A percentile compares a stretch with the other conserved stretches of the same genome.
phyloP scores from a whole-genome alignment of 2,329 filamentous ascomycete genomes.

The Diaporthe vexans region DNA sequence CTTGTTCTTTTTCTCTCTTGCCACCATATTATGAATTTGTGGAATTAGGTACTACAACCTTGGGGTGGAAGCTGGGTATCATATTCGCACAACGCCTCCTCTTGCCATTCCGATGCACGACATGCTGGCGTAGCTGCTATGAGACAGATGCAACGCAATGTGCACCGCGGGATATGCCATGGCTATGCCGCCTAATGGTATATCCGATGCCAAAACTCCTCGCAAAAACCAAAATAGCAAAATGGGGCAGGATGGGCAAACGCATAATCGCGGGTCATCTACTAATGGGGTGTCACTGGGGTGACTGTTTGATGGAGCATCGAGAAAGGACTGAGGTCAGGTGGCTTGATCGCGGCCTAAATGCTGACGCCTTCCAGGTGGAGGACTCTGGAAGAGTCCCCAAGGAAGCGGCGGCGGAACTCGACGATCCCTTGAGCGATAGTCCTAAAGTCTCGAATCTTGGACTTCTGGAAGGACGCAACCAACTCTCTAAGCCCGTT shows the following conservation, averaged over 20 bases:
- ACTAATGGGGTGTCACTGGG: slow-evolving; percentile 37
- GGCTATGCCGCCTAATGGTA: slow-evolving; percentile 24
- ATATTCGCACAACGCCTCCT: slow-evolving; percentile 38
- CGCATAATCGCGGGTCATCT: slow-evolving; percentile 29
- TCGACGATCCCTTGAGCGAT: slow-evolving; percentile 78
- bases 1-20: slow-evolving; percentile 1
- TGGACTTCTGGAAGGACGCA: slow-evolving; percentile 69
- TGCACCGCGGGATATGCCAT: neutral
- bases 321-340: neutral
- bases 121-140: slow-evolving; percentile 30
- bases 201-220: slow-evolving; percentile 29
- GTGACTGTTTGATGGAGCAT: neutral
- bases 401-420: slow-evolving; percentile 75
- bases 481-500: slow-evolving; percentile 73
- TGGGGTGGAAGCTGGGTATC: slow-evolving; percentile 39
- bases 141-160: slow-evolving; percentile 1
- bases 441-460: slow-evolving; percentile 74
- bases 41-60: slow-evolving; percentile 37
- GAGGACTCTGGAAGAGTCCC: slow-evolving; percentile 74
- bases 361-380: slow-evolving; percentile 64
- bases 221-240: slow-evolving; percentile 28
- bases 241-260: slow-evolving; percentile 32
- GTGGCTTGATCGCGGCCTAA: slow-evolving; percentile 25
- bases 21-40: slow-evolving; percentile 1
- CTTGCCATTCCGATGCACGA: slow-evolving; percentile 22